Base-by-base conservation (phyloP, 108 stramenopile genomes). In the Conticribra weissflogii region DNA sequence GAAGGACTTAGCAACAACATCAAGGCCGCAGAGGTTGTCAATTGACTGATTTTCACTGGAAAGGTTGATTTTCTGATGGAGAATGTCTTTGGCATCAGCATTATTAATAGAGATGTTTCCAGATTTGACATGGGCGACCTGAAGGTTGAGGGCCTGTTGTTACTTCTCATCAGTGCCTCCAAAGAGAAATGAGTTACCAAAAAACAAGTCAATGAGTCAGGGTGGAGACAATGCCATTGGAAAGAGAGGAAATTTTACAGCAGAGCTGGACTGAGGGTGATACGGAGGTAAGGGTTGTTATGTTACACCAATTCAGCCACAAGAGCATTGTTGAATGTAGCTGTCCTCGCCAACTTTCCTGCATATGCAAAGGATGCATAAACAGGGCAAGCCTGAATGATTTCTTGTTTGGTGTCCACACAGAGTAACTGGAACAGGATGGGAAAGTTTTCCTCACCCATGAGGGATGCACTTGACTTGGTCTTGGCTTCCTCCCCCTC, bases 131-230 rank as follows among this genome's bases (percentile, higher is more conserved):
- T 51, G 16, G n/a, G n/a, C 29, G 15, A 22, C 49, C 19, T 51
- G 63, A 30, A 28, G 24, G 21, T 63, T 63, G 16, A 51, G 24
- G 25, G 47, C 2, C 21, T 17, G 14, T 47, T 50, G 25, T 5
- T 50, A 17, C n/a, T 63, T 30, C 27, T 7, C 49, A 32, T 63
- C 27, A 1, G 29, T 14, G 3, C 31, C 34, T 24, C 31, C 63
- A 50, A 50, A 63, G n/a, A 51, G 63, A 31, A 63, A n/a, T n/a
- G n/a, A n/a, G n/a, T n/a, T n/a, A 63, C 3, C 18, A 24, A 62
- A 21, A 44, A 44, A 2, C 45, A 3, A 24, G 24, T 34, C 24
- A 62, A 46, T 44, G 60, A 17, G 60, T 70, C 46, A 0, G 24
- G 28, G 15, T 49, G 33, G 27, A 21, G 9, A 29, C 44, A 28